Conservation (phyloP, 176 grass and related monocot genomes). For the Hyparrhenia diplandra region DNA sequence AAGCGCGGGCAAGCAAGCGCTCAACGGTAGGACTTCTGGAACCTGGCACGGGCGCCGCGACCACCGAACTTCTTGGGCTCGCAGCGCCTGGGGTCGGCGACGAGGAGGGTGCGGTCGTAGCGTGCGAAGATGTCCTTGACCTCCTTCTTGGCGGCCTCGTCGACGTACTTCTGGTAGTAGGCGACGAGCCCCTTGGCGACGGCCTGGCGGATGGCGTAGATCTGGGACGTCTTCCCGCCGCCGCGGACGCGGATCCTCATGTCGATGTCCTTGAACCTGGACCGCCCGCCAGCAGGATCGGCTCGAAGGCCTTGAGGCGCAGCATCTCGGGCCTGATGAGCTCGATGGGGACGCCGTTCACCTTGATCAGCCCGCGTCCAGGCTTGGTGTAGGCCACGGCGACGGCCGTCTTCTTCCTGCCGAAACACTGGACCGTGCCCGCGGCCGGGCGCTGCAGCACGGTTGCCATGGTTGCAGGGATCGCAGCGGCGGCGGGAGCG, state of each 20-base stretch:
- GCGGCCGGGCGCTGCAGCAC: slow-evolving; percentile 30
- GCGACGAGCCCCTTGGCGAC: slow-evolving; percentile 72
- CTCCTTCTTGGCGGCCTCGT: slow-evolving; percentile 79
- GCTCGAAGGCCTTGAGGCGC: slow-evolving; percentile 72
- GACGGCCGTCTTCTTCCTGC: slow-evolving; percentile 84
- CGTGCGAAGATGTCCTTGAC: slow-evolving; percentile 74
- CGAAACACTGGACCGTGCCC: slow-evolving; percentile 80
- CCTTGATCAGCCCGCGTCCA: slow-evolving; percentile 80
- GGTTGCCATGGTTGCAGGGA: too few species aligned
- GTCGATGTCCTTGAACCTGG: slow-evolving; percentile 65
- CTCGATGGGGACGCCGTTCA: slow-evolving; percentile 80
- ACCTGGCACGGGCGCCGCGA: slow-evolving; percentile 66
- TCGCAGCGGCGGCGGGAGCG: too few species aligned
- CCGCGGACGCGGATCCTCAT: slow-evolving; percentile 80
- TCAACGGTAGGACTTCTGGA: slow-evolving; percentile 54
- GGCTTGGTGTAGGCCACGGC: slow-evolving; percentile 78
- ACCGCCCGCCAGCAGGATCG: slow-evolving; percentile 58
- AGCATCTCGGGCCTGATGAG: slow-evolving; percentile 73
- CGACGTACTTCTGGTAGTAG: slow-evolving; percentile 86
- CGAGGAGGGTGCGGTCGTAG: slow-evolving; percentile 76
- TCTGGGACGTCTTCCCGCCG: slow-evolving; percentile 74
- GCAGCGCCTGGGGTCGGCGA: slow-evolving; percentile 72
- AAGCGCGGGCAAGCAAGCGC: background rate
- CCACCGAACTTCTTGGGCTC: slow-evolving; percentile 90
- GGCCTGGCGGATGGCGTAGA: slow-evolving; percentile 83